Evolutionary conservation across 2,329 filamentous ascomycete species (phyloP).

Genomic region (Metarhizium humberi): DNA sequence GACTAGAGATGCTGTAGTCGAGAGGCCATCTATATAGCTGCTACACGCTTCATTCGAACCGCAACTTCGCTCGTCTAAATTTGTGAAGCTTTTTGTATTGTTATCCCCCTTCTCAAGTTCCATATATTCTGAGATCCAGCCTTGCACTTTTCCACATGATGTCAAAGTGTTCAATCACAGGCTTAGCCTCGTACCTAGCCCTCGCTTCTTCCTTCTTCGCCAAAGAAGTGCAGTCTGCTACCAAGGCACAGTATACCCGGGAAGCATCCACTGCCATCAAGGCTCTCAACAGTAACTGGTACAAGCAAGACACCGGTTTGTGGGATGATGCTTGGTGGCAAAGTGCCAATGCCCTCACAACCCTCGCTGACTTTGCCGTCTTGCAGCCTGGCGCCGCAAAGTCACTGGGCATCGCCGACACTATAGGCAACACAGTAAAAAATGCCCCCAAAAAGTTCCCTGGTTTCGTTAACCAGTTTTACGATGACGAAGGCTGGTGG

Average conservation of each 20-base stretch:
- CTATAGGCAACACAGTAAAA: slow-evolving; percentile 34
- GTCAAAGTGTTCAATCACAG: neutral
- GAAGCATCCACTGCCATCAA: slow-evolving; percentile 24
- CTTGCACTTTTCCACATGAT: neutral
- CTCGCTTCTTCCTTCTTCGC: neutral
- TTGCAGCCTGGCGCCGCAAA: slow-evolving; percentile 23
- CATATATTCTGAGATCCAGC: neutral
- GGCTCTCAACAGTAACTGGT: slow-evolving; percentile 48
- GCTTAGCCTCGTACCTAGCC: slow-evolving; percentile 1
- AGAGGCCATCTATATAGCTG: neutral
- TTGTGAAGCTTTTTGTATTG: neutral
- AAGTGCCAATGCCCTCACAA: slow-evolving; percentile 55
- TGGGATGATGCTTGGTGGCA: slow-evolving; percentile 68
- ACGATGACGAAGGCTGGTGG: slow-evolving; percentile 57
- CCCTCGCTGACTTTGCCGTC: slow-evolving; percentile 44
- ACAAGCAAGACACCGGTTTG: slow-evolving; percentile 47
- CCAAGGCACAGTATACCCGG: slow-evolving; percentile 19
- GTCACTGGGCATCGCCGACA: slow-evolving; percentile 25
- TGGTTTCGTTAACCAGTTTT: slow-evolving; percentile 41
- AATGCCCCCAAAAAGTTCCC: slow-evolving; percentile 32
- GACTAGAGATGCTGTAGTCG: neutral
- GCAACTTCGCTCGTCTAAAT: neutral
- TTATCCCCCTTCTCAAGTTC: neutral
- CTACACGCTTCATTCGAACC: neutral
- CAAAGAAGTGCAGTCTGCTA: neutral